Conservation (phyloP, 129 eudicot genomes). For the Saussurea involucrata region DNA sequence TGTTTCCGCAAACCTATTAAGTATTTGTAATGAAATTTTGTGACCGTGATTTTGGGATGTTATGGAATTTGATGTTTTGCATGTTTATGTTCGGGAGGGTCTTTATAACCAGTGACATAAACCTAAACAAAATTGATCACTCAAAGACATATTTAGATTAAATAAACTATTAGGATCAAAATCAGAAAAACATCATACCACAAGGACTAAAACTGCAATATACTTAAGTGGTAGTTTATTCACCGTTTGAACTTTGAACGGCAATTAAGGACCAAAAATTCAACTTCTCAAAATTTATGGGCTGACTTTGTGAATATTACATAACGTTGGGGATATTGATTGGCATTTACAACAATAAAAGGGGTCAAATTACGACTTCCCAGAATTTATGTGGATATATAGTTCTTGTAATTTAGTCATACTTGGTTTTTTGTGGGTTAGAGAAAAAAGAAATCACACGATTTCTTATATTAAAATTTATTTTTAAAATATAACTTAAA, state of each 20-base stretch:
- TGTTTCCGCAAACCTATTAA: too few relatives aligned
- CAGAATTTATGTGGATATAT: neutral
- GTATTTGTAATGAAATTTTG: too few relatives aligned
- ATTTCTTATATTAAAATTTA: neutral
- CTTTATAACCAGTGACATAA: too few relatives aligned
- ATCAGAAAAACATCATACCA: neutral
- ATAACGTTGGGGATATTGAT: neutral
- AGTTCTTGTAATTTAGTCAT: neutral
- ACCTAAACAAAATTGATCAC: too few relatives aligned
- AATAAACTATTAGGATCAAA: neutral
- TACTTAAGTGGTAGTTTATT: neutral
- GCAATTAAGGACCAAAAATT: neutral
- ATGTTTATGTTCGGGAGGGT: too few relatives aligned
- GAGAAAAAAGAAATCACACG: neutral
- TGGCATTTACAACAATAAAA: neutral
- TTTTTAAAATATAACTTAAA: too few relatives aligned
- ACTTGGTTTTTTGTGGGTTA: neutral
- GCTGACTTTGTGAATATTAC: neutral
- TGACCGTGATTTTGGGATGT: too few relatives aligned
- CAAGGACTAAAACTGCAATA: neutral
- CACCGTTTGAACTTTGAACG: too few relatives aligned
- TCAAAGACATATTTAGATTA: neutral
- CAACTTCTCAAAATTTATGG: neutral
- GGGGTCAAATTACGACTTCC: constrained; percentile 7
- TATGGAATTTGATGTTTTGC: too few relatives aligned